Conservation (phyloP, 257 asterid genomes). For the Petrea volubilis region DNA sequence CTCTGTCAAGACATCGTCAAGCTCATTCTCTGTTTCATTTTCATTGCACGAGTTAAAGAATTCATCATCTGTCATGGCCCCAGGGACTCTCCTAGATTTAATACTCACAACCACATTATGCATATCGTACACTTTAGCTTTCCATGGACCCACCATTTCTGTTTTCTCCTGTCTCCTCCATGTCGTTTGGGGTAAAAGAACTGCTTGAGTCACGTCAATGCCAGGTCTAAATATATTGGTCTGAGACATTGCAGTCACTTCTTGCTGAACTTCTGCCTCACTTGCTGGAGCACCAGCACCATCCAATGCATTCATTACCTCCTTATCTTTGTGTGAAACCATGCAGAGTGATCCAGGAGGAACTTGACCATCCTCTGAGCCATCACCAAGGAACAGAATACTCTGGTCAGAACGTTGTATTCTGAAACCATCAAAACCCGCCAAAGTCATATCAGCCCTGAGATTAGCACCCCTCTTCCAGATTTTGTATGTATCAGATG, state of each 20-base stretch:
- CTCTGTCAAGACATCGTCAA: slow-evolving; percentile 78
- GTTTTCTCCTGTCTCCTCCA: slow-evolving; percentile 91
- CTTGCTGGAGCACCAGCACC: slow-evolving; percentile 91
- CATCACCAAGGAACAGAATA: slow-evolving; percentile 92
- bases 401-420: slow-evolving; percentile 96
- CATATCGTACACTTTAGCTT: slow-evolving; percentile 94
- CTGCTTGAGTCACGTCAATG: slow-evolving; percentile 91
- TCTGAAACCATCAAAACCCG: slow-evolving; percentile 94
- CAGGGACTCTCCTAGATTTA: slow-evolving; percentile 92
- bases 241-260: slow-evolving; percentile 91
- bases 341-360: slow-evolving; percentile 85
- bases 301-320: slow-evolving; percentile 93
- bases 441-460: slow-evolving; percentile 96
- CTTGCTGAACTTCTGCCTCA: slow-evolving; percentile 83
- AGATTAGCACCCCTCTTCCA: slow-evolving; percentile 97
- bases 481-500: slow-evolving; percentile 92
- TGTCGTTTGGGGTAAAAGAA: slow-evolving; percentile 82
- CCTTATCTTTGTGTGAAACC: slow-evolving; percentile 87
- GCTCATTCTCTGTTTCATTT: slow-evolving; percentile 77
- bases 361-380: slow-evolving; percentile 87
- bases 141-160: slow-evolving; percentile 88
- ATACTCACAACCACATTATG: slow-evolving; percentile 93
- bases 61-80: slow-evolving; percentile 94
- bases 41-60: slow-evolving; percentile 67
- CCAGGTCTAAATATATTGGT: slow-evolving; percentile 95